Evolutionary conservation across 495 filamentous ascomycete genomes (phyloP).

Genomic region (Saxophila tyrrhenica): DNA sequence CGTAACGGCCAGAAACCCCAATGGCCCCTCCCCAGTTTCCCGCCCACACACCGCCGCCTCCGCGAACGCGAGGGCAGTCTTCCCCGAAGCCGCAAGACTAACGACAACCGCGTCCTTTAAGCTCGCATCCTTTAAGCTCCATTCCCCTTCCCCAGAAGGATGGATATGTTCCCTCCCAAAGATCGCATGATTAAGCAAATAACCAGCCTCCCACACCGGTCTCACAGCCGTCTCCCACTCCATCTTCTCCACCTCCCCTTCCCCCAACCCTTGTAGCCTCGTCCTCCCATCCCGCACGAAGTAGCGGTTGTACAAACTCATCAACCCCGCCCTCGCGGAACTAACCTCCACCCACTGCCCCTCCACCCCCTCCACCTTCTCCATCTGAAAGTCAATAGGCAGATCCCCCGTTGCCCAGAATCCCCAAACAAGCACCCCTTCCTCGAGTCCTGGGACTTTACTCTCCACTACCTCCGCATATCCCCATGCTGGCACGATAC

Average conservation of each 20-base stretch:
- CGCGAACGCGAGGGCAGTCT: neutral
- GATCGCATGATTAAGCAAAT: conserved; percentile 37
- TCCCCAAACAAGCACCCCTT: conserved; percentile 27
- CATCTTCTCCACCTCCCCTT: conserved; percentile 5
- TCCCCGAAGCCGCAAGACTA: neutral
- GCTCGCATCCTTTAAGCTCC: neutral
- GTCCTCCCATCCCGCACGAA: conserved; percentile 21
- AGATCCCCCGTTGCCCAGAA: conserved; percentile 30
- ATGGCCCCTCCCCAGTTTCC: conserved; percentile 8
- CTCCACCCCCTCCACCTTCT: conserved; percentile 17
- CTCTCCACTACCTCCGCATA: conserved; percentile 41
- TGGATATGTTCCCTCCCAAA: conserved; percentile 34
- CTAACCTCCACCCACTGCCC: conserved; percentile 36
- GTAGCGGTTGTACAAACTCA: conserved; percentile 46
- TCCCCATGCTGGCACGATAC: conserved; percentile 47
- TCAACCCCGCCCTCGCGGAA: conserved; percentile 33
- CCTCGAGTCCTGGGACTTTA: conserved; percentile 26
- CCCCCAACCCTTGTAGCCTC: conserved; percentile 11
- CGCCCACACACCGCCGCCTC: conserved; percentile 14
- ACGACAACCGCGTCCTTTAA: neutral
- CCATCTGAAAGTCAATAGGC: conserved; percentile 24
- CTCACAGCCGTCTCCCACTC: conserved; percentile 36
- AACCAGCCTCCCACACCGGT: conserved; percentile 36
- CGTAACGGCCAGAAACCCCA: conserved; percentile 18
- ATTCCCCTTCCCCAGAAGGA: conserved; percentile 18